Evolutionary conservation across 345 rosid species (phyloP), one percentile per base, ranked within the genome.

Genomic region (Geranium rotundifolium): DNA sequence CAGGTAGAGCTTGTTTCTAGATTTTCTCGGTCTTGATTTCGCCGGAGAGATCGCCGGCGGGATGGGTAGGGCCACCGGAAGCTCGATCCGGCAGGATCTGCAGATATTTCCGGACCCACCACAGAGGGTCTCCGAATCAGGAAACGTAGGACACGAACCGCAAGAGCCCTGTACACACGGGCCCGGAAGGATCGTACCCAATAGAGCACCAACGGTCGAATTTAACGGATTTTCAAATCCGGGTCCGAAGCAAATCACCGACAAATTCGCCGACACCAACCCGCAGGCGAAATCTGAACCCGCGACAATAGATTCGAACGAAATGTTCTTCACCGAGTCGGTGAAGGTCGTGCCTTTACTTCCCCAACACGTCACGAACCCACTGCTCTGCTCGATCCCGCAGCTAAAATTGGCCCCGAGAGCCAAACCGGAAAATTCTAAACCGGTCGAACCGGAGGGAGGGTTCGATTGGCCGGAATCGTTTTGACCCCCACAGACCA

Each of bases 351-450:
- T 37, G 29, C 63, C 50, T 37, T 31, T 59, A 57, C 71, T 69
- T 63, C 88, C 91, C 91, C 91, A 83, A 41, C 91, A 85, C 14
- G 59, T 30, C 56, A 76, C 76, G 41, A 68, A 57, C 60, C 84
- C 86, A 29, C 78, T 83, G 34, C 63, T 75, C 59, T 54, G 65
- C 69, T 60, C 50, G 17, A 79, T 69, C 2, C 75, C 82, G 57
- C 91, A 85, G 29, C 77, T 78, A 61, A 71, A 79, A 50, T 73
- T 70, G 30, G 67, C 67, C 49, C 84, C 91, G 27, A 66, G 20
- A 17, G 86, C 79, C 5, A 83, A 17, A 3, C 70, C 64, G 0
- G 81, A 72, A 46, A 73, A 85, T 63, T 79, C 87, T 17, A 79
- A 79, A 56, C 10, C 14, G 50, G 76, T 71, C 56, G 82, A 69